A percentile compares a stretch with the other conserved stretches of the same genome.
These are phyloP conservation scores for Penstemon barbatus DNA, from an alignment of 257 asterid species.

Conservation along the genomic window DNA sequence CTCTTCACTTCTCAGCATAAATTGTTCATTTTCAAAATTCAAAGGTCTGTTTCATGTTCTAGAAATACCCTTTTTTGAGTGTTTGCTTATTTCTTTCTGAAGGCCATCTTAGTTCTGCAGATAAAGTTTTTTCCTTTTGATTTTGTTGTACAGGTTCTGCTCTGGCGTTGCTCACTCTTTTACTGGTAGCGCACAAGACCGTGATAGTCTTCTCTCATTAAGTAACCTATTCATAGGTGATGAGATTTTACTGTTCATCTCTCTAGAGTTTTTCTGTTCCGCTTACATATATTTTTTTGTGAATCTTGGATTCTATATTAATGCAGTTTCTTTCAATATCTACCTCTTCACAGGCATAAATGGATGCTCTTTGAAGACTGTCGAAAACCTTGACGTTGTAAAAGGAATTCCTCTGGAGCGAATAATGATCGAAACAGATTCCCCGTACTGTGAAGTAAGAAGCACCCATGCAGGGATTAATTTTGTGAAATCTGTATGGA, in stretches of 20 bases:
- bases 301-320: neutral
- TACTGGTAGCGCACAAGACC: slow-evolving; percentile 85
- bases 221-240: slow-evolving; percentile 74
- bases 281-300: slow-evolving; percentile 5
- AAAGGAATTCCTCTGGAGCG: slow-evolving; percentile 77
- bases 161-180: slow-evolving; percentile 94
- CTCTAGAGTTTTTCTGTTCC: slow-evolving; percentile 25
- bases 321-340: neutral
- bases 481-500: slow-evolving; percentile 75
- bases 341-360: slow-evolving; percentile 57
- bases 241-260: slow-evolving; percentile 17
- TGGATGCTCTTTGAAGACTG: slow-evolving; percentile 83
- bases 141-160: slow-evolving; percentile 53
- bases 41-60: neutral
- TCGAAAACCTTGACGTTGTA: slow-evolving; percentile 85
- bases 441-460: slow-evolving; percentile 95
- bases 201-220: slow-evolving; percentile 75
- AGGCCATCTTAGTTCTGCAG: slow-evolving; percentile 5
- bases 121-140: slow-evolving; percentile 14
- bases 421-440: slow-evolving; percentile 95
- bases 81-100: slow-evolving; percentile 7
- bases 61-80: neutral
- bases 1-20: slow-evolving; percentile 4
- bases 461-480: slow-evolving; percentile 80
- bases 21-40: neutral